Evolutionary conservation across 2,329 filamentous ascomycete species (phyloP).

Genomic region (Paecilomyces sp.): DNA sequence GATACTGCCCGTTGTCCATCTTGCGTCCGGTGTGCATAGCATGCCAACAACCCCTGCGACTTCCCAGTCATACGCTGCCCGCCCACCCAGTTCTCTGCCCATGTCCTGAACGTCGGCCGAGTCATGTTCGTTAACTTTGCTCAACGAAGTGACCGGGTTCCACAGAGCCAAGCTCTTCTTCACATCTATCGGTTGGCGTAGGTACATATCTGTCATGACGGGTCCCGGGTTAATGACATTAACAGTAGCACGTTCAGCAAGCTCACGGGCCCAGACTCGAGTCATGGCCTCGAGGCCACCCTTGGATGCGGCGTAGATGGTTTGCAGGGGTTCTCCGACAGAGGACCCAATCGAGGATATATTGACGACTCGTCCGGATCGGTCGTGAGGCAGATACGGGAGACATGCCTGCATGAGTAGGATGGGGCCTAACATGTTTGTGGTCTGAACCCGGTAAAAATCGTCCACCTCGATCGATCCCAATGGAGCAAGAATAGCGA

Average conservation of each 20-base stretch:
- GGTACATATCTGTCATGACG: constrained; percentile 60
- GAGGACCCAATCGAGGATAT: constrained; percentile 53
- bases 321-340: constrained; percentile 52
- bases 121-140: background rate
- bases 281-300: constrained; percentile 63
- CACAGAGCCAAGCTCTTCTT: background rate
- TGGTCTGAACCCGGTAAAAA: constrained; percentile 64
- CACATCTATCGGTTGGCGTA: constrained; percentile 10
- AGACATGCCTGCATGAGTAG: constrained; percentile 67
- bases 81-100: background rate
- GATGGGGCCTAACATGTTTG: constrained; percentile 77
- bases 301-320: constrained; percentile 60
- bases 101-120: background rate
- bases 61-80: background rate
- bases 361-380: constrained; percentile 58
- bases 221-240: constrained; percentile 62
- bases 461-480: constrained; percentile 55
- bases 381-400: constrained; percentile 63
- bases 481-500: constrained; percentile 54
- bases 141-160: background rate
- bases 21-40: background rate
- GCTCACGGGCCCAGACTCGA: constrained; percentile 58
- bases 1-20: background rate
- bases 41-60: background rate
- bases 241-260: constrained; percentile 56